Conservation (phyloP, 148 eudicot species). For the Arctostaphylos glauca region DNA sequence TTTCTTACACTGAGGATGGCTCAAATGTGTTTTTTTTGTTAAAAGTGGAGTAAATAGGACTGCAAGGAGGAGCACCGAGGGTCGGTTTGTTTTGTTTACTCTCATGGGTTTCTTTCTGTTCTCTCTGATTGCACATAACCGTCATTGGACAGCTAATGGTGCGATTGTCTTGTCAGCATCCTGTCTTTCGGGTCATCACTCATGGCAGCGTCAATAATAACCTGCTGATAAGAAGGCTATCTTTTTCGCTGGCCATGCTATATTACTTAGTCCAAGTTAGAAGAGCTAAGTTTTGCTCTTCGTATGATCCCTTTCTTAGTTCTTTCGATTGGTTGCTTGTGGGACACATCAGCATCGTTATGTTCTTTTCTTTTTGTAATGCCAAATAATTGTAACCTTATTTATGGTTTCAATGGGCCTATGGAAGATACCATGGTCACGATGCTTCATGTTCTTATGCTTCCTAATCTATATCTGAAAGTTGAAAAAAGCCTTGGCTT, state of each 20-base stretch:
- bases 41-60: background rate
- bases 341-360: background rate
- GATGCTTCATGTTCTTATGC: conserved; percentile 5
- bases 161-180: background rate
- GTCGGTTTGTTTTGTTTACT: background rate
- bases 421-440: background rate
- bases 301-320: background rate
- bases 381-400: background rate
- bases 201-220: background rate
- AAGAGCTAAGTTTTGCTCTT: conserved; percentile 5
- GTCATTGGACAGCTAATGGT: background rate
- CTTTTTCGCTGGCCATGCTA: background rate
- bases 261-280: background rate
- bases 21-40: background rate
- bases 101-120: conserved; percentile 2
- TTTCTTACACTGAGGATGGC: background rate
- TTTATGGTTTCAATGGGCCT: background rate
- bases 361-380: background rate
- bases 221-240: background rate
- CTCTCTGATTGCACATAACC: background rate
- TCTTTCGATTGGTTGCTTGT: background rate
- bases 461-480: conserved; percentile 9
- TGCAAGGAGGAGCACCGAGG: background rate
- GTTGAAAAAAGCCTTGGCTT: background rate
- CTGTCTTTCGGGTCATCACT: background rate